Base-by-base conservation (phyloP, 352 stramenopile species). In the Phytophthora palmivora region DNA sequence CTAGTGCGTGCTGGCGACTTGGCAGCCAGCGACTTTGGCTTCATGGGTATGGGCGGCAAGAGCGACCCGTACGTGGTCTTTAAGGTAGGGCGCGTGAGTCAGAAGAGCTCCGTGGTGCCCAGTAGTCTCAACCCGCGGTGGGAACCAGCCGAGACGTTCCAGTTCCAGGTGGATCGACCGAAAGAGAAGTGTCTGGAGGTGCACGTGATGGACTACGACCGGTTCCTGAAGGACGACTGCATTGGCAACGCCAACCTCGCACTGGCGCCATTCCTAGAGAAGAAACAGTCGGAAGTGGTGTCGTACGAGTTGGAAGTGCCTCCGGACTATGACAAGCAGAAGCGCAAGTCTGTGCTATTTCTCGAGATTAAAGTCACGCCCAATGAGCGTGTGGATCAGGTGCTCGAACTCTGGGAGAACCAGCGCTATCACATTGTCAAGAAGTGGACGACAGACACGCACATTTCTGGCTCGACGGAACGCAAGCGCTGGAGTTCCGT, bases 401-500 rank as follows among this genome's bases (percentile, higher is more conserved):
- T 89, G 16, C 71, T 95, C 6, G 84, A 93, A 66, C 75, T 93
- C 16, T 95, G 85, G 84, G 84, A 95, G 72, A 91, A 93, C 69
- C 82, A 95, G 63, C 80, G 82, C 16, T 93, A 83, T 66, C 75
- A 89, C 53, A 74, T 92, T 42, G 70, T 90, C 53, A 85, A 88
- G 61, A 91, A 88, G 41, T 95, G 84, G 83, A 91, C 76, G 12
- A 82, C 67, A 15, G 79, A 91, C 33, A 78, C 72, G 34, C 45
- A 88, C 30, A 69, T 89, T 22, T 37, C 61, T 8, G 65, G 73
- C 43, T 85, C 69, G 0, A 83, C 61, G 33, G 83, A 95, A 43
- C 84, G 87, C 55, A 85, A 84, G 58, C 82, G 80, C 42, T 95
- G 83, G 83, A 92, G 76, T 28, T 73, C 68, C 8, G 64, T 89